Conservation (phyloP, 306 rosid species). For the Fragaria nilgerrensis region DNA sequence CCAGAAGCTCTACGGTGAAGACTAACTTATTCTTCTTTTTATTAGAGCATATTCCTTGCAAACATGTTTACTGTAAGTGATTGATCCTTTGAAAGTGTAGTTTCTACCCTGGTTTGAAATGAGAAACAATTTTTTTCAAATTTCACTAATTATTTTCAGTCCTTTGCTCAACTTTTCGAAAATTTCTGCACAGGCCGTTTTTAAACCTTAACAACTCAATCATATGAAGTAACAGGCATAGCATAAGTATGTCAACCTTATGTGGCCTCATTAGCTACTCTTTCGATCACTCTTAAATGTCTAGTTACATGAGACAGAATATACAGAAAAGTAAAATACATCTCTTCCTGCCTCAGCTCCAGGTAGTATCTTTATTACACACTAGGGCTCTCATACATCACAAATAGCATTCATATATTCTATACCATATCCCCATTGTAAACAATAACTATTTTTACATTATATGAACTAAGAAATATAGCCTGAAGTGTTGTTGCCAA, state of each 20-base stretch:
- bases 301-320: background rate
- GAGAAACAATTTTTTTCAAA: background rate
- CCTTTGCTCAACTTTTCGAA: background rate
- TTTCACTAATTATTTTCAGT: background rate
- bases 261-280: background rate
- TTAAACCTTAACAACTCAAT: background rate
- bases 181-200: background rate
- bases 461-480: conserved; percentile 10
- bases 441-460: conserved; percentile 18
- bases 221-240: background rate
- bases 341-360: conserved; percentile 5
- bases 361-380: conserved; percentile 3
- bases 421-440: conserved; percentile 15
- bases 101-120: background rate
- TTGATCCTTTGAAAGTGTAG: background rate
- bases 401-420: background rate
- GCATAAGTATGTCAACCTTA: background rate
- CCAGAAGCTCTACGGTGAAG: background rate
- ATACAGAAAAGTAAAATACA: conserved; percentile 9
- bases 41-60: background rate
- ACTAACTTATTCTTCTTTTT: background rate
- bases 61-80: background rate
- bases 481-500: conserved; percentile 21
- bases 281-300: background rate
- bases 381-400: background rate